Conservation (phyloP, 177 flowering plant species). For the Vitis hybrid region DNA sequence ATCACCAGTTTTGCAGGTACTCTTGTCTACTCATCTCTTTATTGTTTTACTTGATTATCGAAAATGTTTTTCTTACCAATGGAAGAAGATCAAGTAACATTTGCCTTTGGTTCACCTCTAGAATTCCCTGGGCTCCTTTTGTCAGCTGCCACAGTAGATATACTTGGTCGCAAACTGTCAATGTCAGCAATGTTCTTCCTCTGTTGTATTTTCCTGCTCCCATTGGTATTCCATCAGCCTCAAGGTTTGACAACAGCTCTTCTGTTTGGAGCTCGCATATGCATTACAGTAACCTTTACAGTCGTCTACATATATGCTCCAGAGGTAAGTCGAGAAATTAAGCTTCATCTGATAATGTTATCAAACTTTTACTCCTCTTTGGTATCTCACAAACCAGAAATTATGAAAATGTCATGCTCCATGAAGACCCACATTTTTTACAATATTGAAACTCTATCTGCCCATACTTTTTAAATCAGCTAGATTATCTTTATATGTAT, state of each 20-base stretch:
- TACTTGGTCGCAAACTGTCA: constrained; percentile 67
- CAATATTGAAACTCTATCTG: neutral
- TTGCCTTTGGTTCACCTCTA: constrained; percentile 26
- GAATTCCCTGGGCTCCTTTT: constrained; percentile 76
- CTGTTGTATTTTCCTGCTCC: constrained; percentile 58
- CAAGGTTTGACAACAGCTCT: constrained; percentile 49
- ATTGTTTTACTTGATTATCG: neutral
- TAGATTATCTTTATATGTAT: too few species aligned
- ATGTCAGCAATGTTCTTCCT: constrained; percentile 66
- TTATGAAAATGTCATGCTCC: neutral
- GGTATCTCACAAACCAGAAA: neutral
- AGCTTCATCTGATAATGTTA: neutral
- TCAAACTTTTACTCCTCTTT: neutral
- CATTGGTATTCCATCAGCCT: constrained; percentile 51
- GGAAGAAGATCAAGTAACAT: constrained; percentile 1
- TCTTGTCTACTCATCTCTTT: neutral
- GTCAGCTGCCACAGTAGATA: constrained; percentile 61
- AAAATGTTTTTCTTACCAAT: neutral
- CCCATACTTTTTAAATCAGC: too few species aligned
- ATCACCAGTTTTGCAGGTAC: constrained; percentile 83
- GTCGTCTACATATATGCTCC: constrained; percentile 71
- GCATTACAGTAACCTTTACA: constrained; percentile 62
- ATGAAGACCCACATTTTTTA: neutral
- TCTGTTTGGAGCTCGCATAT: constrained; percentile 73
- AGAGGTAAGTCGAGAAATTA: constrained; percentile 42